Evolutionary conservation across 225 moss, liverwort and hornwort genomes (phyloP).

Genomic region (Pseudoscleropodium purum): DNA sequence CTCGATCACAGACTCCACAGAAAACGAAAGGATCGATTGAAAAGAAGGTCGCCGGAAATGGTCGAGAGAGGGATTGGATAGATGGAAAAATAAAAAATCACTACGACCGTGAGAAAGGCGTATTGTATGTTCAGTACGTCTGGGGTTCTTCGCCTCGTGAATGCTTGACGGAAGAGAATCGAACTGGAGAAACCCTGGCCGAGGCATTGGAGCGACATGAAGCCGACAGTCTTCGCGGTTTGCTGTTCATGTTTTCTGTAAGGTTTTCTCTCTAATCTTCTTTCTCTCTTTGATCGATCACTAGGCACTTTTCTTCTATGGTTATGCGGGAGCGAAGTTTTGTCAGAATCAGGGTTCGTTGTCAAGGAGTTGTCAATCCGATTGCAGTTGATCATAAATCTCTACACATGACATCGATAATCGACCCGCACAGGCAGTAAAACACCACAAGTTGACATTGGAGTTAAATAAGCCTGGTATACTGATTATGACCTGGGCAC

Average conservation of each 20-base stretch:
- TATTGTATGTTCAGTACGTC: slow-evolving; percentile 78
- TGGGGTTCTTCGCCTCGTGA: slow-evolving; percentile 66
- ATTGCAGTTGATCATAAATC: not conserved
- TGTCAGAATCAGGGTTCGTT: not conserved
- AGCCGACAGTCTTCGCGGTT: slow-evolving; percentile 73
- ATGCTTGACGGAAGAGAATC: slow-evolving; percentile 31
- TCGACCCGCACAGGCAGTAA: not conserved
- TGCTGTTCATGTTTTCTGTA: slow-evolving; percentile 99
- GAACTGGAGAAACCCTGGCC: slow-evolving; percentile 41
- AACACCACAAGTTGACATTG: not conserved
- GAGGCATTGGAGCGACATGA: slow-evolving; percentile 72
- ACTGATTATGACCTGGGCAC: not conserved
- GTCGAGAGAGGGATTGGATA: slow-evolving; percentile 42
- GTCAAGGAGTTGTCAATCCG: not conserved
- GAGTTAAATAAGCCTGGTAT: not conserved
- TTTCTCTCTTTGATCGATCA: slow-evolving; percentile 7
- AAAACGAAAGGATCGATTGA: slow-evolving; percentile 19
- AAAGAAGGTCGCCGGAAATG: slow-evolving; percentile 20
- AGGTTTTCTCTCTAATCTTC: slow-evolving; percentile 63
- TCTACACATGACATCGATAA: not conserved
- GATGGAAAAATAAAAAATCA: slow-evolving; percentile 70
- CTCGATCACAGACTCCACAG: not conserved
- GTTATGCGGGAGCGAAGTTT: not conserved
- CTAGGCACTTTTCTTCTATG: not conserved
- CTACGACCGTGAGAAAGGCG: slow-evolving; percentile 81